Conservation (phyloP, 306 rosid genomes). For the Ammopiptanthus mongolicus region DNA sequence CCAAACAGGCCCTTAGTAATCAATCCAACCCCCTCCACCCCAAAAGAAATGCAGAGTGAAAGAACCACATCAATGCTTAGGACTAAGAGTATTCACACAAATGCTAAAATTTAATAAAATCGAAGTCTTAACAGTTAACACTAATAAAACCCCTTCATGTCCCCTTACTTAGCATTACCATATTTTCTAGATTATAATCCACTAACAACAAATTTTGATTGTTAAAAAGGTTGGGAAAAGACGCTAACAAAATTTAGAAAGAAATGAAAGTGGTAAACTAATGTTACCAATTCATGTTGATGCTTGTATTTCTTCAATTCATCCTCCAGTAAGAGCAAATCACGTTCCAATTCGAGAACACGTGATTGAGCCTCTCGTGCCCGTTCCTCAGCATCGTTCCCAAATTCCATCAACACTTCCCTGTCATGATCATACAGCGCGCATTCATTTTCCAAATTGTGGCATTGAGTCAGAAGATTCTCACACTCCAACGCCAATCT, state of each 20-base stretch:
- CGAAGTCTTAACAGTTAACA: not conserved
- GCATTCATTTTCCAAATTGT: constrained; percentile 67
- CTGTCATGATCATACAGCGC: constrained; percentile 75
- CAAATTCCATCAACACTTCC: constrained; percentile 91
- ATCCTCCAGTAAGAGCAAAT: constrained; percentile 41
- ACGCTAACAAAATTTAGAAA: not conserved
- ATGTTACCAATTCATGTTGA: constrained; percentile 35
- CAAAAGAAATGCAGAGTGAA: not conserved
- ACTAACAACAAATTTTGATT: not conserved
- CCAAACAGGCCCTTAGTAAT: too few species aligned
- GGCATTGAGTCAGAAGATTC: constrained; percentile 45
- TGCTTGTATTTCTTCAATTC: constrained; percentile 36
- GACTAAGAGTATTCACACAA: not conserved
- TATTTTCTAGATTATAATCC: not conserved
- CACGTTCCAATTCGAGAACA: constrained; percentile 55
- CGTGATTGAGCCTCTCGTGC: constrained; percentile 76
- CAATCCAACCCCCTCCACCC: not conserved
- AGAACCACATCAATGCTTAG: not conserved
- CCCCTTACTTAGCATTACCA: not conserved
- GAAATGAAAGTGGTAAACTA: too few species aligned
- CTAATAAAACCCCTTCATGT: not conserved
- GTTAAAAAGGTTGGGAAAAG: not conserved
- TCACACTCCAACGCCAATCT: constrained; percentile 60
- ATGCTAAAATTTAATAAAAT: not conserved
- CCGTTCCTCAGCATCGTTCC: constrained; percentile 87